Evolutionary conservation across 805 yeast genomes (phyloP).

Genomic region (Tetrapisispora phaffii): DNA sequence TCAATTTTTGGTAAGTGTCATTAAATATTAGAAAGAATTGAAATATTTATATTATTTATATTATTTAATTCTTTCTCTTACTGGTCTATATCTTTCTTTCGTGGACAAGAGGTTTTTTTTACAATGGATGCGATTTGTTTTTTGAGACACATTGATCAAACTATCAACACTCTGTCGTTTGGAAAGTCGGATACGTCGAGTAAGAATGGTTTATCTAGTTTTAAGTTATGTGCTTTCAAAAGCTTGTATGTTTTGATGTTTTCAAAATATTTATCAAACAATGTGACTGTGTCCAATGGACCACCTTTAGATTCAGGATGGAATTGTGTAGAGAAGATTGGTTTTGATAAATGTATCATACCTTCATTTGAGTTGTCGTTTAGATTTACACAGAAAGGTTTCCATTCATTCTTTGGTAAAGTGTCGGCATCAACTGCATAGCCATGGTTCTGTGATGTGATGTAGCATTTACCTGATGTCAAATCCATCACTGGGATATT

Average conservation of each 20-base stretch:
- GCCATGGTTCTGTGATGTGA: conserved; percentile 98
- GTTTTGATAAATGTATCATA: conserved; percentile 78
- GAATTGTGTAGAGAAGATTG: conserved; percentile 94
- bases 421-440: conserved; percentile 86
- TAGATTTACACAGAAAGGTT: conserved; percentile 83
- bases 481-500: conserved; percentile 93
- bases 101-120: no score
- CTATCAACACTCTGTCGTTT: conserved; percentile 25
- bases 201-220: conserved; percentile 12
- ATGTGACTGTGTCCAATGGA: conserved; percentile 83
- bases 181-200: conserved; percentile 20
- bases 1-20: no score
- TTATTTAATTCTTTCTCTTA: no score
- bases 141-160: no score
- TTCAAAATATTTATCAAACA: conserved; percentile 82
- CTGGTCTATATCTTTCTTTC: no score
- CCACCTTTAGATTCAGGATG: conserved; percentile 99
- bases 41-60: no score
- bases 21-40: no score
- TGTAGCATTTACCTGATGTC: conserved; percentile 87
- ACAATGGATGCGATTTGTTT: no score
- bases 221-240: neutral
- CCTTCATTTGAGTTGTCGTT: conserved; percentile 97
- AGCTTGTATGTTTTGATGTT: conserved; percentile 36
- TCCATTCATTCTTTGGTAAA: conserved; percentile 57